Base-by-base conservation (phyloP, 208 protist species). In the Entamoeba histolytica region DNA sequence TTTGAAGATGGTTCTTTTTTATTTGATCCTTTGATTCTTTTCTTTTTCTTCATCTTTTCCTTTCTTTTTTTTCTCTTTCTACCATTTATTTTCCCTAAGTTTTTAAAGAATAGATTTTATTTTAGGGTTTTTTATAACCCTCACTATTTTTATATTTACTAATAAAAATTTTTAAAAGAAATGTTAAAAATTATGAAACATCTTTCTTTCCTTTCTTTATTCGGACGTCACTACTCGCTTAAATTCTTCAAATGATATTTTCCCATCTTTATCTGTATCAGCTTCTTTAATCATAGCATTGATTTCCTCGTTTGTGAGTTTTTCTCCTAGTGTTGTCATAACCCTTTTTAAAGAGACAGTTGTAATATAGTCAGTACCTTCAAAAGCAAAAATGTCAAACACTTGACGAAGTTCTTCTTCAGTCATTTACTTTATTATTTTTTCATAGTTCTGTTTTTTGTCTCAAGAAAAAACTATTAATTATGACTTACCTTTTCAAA, bases 341-440 rank as follows among this genome's bases (percentile, higher is more conserved):
- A 98, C 97, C 55, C 97, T 96, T 87, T 95, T 96, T 49, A 98
- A 94, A 94, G 98, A 97, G 19, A 96, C 96, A 73, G 95, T 95
- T 14, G 97, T 97, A 93, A 98, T 98, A 95, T 95, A 98, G 4
- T 97, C 98, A 1, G 97, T 98, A 93, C 98, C 97, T 57, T 98
- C 97, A 39, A 98, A 95, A 94, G 98, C 98, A 92, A 98, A 98
- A 49, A 98, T 96, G 35, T 95, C 95, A 95, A 98, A 98, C 6
- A 97, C 97, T 28, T 97, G 95, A 1, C 95, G 93, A 51, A 98
- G 95, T 92, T 98, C 97, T 78, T 98, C 95, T 91, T 98, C 97
- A 92, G 97, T 97, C 92, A 98, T 97, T 94, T 73, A 93, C n/a
- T 96, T 94, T 91, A 94, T 95, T 91, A 94, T 92, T 91, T 96